Conservation (phyloP, 2,329 filamentous ascomycete species). For the Penicillium decumbens region DNA sequence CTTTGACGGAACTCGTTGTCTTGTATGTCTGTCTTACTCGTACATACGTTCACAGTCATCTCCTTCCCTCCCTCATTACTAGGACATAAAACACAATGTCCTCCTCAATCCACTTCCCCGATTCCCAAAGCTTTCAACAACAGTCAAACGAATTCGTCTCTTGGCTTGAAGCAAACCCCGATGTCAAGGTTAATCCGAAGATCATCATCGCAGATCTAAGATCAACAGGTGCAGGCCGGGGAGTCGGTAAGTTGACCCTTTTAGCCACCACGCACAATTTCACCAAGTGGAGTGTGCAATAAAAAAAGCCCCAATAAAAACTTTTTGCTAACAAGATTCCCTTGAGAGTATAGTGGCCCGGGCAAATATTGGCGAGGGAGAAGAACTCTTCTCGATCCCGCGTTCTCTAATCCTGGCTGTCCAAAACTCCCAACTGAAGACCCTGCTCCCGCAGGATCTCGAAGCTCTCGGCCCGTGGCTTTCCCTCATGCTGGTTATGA, state of each 20-base stretch:
- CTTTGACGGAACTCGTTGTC: background rate
- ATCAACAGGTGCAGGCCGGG: conserved; percentile 54
- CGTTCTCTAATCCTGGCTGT: conserved; percentile 65
- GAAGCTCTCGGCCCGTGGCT: conserved; percentile 48
- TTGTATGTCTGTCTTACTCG: conserved; percentile 1
- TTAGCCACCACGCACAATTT: conserved; percentile 20
- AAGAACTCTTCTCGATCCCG: conserved; percentile 75
- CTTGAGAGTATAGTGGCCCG: conserved; percentile 57
- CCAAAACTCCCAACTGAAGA: conserved; percentile 65
- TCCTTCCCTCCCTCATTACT: conserved; percentile 12
- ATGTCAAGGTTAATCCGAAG: conserved; percentile 54
- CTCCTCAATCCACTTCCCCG: conserved; percentile 32
- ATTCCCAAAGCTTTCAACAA: conserved; percentile 40
- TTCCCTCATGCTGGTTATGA: conserved; percentile 69
- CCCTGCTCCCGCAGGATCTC: conserved; percentile 54
- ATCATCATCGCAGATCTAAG: conserved; percentile 57
- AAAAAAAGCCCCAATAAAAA: conserved; percentile 11
- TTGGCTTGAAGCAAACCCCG: conserved; percentile 52
- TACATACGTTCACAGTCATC: background rate
- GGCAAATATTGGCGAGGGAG: conserved; percentile 65
- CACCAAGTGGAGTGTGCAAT: conserved; percentile 5
- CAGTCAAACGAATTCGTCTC: conserved; percentile 51
- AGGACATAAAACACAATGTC: conserved; percentile 28
- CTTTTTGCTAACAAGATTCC: conserved; percentile 21
- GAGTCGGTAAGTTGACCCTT: conserved; percentile 52